Percentiles rank a stretch among this genome's conserved stretches.
These are phyloP conservation scores for Leishmania aethiopica DNA, from an alignment of 208 protist genomes.

Conservation along the genomic window DNA sequence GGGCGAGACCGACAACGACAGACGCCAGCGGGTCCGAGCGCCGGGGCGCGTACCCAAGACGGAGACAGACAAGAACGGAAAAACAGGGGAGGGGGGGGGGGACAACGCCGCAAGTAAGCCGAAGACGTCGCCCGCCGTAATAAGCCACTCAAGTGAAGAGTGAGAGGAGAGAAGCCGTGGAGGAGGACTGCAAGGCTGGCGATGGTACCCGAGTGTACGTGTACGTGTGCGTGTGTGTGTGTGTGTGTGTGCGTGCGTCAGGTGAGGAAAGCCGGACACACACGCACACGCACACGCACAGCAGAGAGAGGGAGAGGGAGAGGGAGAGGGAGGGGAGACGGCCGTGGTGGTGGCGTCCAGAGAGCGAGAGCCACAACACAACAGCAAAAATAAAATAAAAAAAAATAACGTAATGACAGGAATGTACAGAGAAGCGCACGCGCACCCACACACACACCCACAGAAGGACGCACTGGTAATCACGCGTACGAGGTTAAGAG, in stretches of 20 bases:
- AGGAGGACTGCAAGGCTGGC: not conserved
- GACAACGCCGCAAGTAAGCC: too few species aligned
- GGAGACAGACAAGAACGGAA: too few species aligned
- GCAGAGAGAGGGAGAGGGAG: too few species aligned
- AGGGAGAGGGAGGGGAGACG: too few species aligned
- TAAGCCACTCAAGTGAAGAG: too few species aligned
- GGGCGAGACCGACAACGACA: too few species aligned
- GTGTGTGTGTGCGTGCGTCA: not conserved
- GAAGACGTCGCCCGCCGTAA: too few species aligned
- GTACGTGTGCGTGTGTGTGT: not conserved
- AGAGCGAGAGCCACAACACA: not conserved
- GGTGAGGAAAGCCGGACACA: not conserved
- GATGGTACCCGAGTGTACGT: not conserved
- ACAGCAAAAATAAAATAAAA: too few species aligned
- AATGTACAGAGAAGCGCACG: not conserved
- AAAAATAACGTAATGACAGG: constrained; percentile 15
- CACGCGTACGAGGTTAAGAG: not conserved
- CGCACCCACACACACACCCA: not conserved
- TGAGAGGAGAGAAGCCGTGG: not conserved
- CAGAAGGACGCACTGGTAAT: not conserved
- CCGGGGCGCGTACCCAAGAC: too few species aligned
- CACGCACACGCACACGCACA: not conserved
- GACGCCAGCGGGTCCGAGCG: too few species aligned
- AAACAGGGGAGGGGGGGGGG: too few species aligned
- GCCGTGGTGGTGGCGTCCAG: too few species aligned